phyloP scores from a whole-genome alignment of 495 filamentous ascomycete genomes.

The Penicillium tannophilum region DNA sequence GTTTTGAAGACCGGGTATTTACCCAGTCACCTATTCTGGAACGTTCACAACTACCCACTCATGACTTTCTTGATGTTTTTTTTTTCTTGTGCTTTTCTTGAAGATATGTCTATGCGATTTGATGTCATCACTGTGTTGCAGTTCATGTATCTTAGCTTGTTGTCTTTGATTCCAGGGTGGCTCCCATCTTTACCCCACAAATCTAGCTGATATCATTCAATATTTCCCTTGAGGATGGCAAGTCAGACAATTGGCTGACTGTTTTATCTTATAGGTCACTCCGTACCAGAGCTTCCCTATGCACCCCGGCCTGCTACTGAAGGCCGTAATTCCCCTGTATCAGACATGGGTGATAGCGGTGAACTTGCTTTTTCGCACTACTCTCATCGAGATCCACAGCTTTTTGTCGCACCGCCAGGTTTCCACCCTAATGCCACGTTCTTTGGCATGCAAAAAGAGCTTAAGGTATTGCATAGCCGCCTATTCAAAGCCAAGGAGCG shows the following conservation, averaged over 20 bases:
- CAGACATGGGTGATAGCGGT: slow-evolving; percentile 27
- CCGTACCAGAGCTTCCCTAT: slow-evolving; percentile 16
- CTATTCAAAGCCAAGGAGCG: slow-evolving; percentile 65
- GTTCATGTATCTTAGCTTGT: slow-evolving; percentile 24
- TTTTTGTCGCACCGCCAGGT: slow-evolving; percentile 70
- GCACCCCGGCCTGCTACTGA: slow-evolving; percentile 19
- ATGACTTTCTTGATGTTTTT: background rate
- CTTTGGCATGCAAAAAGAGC: slow-evolving; percentile 71
- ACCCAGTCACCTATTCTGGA: background rate
- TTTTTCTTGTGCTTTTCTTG: background rate
- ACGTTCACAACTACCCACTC: background rate
- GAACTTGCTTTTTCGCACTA: slow-evolving; percentile 26
- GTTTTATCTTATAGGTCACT: slow-evolving; percentile 26
- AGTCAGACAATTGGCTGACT: slow-evolving; percentile 40
- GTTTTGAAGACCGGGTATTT: background rate
- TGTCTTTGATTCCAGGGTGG: slow-evolving; percentile 17
- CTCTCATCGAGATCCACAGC: slow-evolving; percentile 22
- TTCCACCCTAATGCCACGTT: slow-evolving; percentile 81
- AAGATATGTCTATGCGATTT: slow-evolving; percentile 1
- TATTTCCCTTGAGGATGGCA: slow-evolving; percentile 7
- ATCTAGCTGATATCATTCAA: slow-evolving; percentile 26
- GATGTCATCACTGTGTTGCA: background rate
- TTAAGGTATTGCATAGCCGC: slow-evolving; percentile 66
- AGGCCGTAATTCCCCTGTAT: slow-evolving; percentile 29
- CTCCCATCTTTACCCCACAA: slow-evolving; percentile 25